A percentile compares a stretch with the other conserved stretches of the same genome.
phyloP scores from a whole-genome alignment of 169 alveolate species.

The Cystoisospora suis region DNA sequence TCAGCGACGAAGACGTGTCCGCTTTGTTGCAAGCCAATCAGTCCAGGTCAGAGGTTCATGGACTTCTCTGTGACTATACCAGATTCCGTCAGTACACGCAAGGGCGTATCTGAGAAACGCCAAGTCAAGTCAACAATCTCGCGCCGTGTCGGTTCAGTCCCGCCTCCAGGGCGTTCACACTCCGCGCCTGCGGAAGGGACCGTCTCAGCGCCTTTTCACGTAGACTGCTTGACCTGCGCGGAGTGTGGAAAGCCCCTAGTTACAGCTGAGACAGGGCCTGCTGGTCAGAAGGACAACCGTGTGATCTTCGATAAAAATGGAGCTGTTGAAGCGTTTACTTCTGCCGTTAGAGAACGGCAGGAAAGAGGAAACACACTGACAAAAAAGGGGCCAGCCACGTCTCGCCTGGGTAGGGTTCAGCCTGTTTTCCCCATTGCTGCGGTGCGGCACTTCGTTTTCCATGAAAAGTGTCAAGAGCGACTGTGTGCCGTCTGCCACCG shows the following conservation, averaged over 20 bases:
- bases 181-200: background rate
- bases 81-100: background rate
- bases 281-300: background rate
- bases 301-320: background rate
- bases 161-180: background rate
- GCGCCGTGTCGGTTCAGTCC: background rate
- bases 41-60: background rate
- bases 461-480: constrained; percentile 2
- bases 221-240: background rate
- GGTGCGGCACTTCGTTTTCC: background rate
- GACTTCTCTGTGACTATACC: background rate
- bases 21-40: background rate
- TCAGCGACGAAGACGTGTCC: background rate
- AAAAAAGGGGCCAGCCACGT: no score
- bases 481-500: background rate
- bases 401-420: no score
- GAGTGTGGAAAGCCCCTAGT: background rate
- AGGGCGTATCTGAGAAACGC: background rate
- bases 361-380: no score
- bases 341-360: no score
- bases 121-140: background rate
- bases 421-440: no score
- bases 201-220: background rate
- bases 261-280: no score
- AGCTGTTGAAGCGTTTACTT: no score